phyloP scores from a whole-genome alignment of 805 yeast species.

The Pichia paraexigua region DNA sequence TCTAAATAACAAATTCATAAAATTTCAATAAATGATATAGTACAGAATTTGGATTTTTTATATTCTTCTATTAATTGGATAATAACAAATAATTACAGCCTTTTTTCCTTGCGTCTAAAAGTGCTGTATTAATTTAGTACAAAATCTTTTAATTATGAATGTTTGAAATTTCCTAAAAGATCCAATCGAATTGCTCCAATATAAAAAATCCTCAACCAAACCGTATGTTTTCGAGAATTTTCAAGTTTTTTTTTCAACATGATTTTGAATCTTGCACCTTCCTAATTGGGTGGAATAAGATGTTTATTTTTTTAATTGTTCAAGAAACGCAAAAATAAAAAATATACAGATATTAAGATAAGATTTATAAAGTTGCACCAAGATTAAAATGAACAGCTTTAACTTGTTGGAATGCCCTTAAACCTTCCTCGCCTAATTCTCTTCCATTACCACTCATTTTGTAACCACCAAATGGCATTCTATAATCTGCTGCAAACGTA shows the following conservation, averaged over 20 bases:
- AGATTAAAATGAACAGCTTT: slow-evolving; percentile 67
- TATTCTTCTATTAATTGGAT: neutral
- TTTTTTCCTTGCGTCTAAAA: neutral
- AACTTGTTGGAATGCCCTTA: slow-evolving; percentile 75
- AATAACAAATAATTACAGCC: neutral
- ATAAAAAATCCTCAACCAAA: neutral
- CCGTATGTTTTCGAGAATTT: neutral
- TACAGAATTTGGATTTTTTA: neutral
- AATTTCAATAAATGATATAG: neutral
- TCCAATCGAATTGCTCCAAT: neutral
- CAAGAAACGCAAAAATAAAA: too few species aligned
- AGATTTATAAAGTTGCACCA: slow-evolving; percentile 20
- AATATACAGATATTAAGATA: neutral
- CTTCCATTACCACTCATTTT: slow-evolving; percentile 89
- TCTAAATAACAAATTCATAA: neutral
- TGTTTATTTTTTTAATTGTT: too few species aligned
- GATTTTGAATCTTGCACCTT: neutral
- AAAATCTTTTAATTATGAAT: neutral
- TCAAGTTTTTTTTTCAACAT: neutral
- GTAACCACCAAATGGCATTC: slow-evolving; percentile 90
- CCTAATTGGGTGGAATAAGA: neutral
- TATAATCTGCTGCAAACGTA: slow-evolving; percentile 78
- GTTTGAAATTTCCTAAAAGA: neutral
- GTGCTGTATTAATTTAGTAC: neutral
- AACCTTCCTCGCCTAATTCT: slow-evolving; percentile 85